These are phyloP conservation scores for Rutstroemia sp. DNA, from an alignment of 2,329 filamentous ascomycete genomes.

Conservation along the genomic window DNA sequence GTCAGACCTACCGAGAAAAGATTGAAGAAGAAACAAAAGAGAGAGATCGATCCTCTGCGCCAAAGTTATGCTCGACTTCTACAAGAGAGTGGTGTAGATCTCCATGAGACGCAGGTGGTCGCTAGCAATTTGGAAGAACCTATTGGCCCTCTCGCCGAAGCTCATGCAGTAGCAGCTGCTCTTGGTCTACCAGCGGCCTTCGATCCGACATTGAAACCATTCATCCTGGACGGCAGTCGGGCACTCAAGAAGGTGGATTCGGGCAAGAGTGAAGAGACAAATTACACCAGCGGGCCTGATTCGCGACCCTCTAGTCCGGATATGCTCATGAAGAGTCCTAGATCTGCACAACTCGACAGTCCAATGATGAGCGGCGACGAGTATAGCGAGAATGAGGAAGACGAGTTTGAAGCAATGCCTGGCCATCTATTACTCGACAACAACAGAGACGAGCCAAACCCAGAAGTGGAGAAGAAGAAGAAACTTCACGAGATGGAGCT, in stretches of 20 bases:
- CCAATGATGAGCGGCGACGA: constrained; percentile 30
- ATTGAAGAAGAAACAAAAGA: constrained; percentile 64
- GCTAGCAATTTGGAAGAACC: constrained; percentile 22
- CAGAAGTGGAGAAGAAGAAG: constrained; percentile 37
- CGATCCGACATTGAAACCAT: constrained; percentile 55
- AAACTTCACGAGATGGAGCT: constrained; percentile 54
- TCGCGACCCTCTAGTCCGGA: constrained; percentile 28
- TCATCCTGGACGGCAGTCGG: constrained; percentile 30
- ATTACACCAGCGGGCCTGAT: constrained; percentile 26
- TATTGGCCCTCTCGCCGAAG: constrained; percentile 48
- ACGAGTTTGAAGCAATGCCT: constrained; percentile 28
- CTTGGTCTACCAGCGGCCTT: constrained; percentile 55
- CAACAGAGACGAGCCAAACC: constrained; percentile 9
- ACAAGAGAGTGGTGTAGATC: constrained; percentile 42
- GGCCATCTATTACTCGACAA: constrained; percentile 23
- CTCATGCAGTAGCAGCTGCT: constrained; percentile 55
- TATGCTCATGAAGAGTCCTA: constrained; percentile 38
- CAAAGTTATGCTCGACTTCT: constrained; percentile 60
- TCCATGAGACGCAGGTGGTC: constrained; percentile 27
- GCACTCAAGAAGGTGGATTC: constrained; percentile 22
- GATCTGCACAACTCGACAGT: constrained; percentile 23
- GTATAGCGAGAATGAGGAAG: constrained; percentile 30
- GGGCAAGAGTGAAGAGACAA: constrained; percentile 21
- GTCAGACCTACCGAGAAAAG: constrained; percentile 63
- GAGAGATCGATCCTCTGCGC: constrained; percentile 54